Conservation (phyloP, 2,329 filamentous ascomycete genomes). For the Colletotrichum scovillei region DNA sequence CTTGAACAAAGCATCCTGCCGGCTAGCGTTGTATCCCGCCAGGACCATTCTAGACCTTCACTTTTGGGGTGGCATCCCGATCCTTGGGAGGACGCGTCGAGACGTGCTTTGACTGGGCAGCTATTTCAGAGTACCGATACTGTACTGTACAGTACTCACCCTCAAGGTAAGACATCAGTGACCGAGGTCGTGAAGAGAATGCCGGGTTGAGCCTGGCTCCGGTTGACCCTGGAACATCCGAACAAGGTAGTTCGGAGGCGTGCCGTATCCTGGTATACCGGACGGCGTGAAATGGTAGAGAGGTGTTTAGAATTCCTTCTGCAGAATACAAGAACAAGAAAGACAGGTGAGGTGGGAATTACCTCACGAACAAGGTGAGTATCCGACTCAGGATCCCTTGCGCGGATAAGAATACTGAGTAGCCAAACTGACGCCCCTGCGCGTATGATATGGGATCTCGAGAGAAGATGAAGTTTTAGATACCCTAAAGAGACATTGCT, state of each 20-base stretch:
- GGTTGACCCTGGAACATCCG: not conserved
- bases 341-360: not conserved
- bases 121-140: not conserved
- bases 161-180: not conserved
- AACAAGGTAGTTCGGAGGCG: conserved; percentile 4
- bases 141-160: too few species aligned
- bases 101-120: not conserved
- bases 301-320: not conserved
- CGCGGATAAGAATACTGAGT: not conserved
- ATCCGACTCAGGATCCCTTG: conserved; percentile 7
- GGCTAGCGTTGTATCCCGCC: conserved; percentile 22
- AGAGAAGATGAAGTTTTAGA: not conserved
- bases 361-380: not conserved
- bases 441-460: not conserved
- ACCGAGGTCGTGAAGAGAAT: conserved; percentile 18
- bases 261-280: not conserved
- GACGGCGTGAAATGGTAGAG: not conserved
- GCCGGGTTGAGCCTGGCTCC: conserved; percentile 1
- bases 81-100: not conserved
- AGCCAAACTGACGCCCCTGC: not conserved
- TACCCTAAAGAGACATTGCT: not conserved
- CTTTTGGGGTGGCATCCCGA: not conserved
- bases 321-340: not conserved
- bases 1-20: not conserved
- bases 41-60: not conserved